Percentiles rank a stretch among this genome's conserved stretches.
phyloP scores from a whole-genome alignment of 2,329 filamentous ascomycete species.

The Penicillium paneum region DNA sequence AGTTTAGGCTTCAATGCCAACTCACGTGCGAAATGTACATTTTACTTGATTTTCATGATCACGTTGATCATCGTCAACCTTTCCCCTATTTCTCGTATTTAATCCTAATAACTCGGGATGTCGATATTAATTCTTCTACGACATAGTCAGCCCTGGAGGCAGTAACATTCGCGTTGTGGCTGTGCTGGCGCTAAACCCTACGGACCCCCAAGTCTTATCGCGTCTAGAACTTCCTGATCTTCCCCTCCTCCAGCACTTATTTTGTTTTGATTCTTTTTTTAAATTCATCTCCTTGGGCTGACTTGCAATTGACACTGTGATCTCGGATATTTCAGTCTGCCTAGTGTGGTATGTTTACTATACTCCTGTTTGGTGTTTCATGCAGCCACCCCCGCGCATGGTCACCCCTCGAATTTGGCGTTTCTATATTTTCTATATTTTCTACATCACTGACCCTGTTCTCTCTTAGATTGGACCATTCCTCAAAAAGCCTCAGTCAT shows the following conservation, averaged over 20 bases:
- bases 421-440: not conserved
- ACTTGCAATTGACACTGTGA: not conserved
- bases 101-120: not conserved
- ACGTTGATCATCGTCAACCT: no score
- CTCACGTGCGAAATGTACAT: not conserved
- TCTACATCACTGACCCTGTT: slow-evolving; percentile 1
- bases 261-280: not conserved
- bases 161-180: slow-evolving; percentile 11
- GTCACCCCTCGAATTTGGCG: slow-evolving; percentile 2
- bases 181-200: slow-evolving; percentile 26
- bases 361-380: not conserved
- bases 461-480: not conserved
- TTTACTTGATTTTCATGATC: no score
- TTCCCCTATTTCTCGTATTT: not conserved
- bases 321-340: not conserved
- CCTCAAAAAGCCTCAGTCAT: not conserved
- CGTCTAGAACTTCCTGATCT: slow-evolving; percentile 16
- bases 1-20: not conserved
- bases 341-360: not conserved
- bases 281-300: not conserved
- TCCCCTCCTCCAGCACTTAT: not conserved
- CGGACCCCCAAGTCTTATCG: slow-evolving; percentile 14
- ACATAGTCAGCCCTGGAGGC: not conserved
- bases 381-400: slow-evolving; percentile 11
- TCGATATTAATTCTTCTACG: not conserved